Evolutionary conservation across 495 filamentous ascomycete species (phyloP).

Genomic region (Penicillium ochrochloron): DNA sequence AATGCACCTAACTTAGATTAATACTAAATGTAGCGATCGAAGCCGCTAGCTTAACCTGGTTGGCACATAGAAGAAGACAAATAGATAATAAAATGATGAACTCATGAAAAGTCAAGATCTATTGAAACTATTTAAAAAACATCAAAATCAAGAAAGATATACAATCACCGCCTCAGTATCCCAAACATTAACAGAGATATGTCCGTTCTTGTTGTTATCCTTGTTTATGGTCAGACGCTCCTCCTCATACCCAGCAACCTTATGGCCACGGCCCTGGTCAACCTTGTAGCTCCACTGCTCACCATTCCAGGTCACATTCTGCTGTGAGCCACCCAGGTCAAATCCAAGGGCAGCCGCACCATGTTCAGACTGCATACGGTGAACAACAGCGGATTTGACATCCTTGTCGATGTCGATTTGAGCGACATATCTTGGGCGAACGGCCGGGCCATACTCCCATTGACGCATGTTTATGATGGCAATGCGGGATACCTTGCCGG

Average conservation of each 20-base stretch:
- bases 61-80: neutral
- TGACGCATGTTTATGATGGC: conserved; percentile 29
- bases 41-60: neutral
- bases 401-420: conserved; percentile 8
- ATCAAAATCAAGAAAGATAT: neutral
- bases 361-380: conserved; percentile 22
- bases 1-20: neutral
- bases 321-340: conserved; percentile 21
- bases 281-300: conserved; percentile 32
- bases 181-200: neutral
- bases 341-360: conserved; percentile 29
- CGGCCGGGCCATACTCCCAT: conserved; percentile 5
- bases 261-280: conserved; percentile 25
- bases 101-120: neutral
- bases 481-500: conserved; percentile 15
- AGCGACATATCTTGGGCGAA: neutral
- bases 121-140: neutral
- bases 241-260: conserved; percentile 2
- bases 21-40: neutral
- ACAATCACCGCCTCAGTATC: conserved; percentile 16
- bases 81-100: neutral
- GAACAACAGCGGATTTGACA: conserved; percentile 17
- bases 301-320: conserved; percentile 37
- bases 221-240: conserved; percentile 3
- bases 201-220: neutral